These are phyloP conservation scores for Wallemia ichthyophaga DNA, from an alignment of 1,284 basidiomycete genomes.

Conservation along the genomic window DNA sequence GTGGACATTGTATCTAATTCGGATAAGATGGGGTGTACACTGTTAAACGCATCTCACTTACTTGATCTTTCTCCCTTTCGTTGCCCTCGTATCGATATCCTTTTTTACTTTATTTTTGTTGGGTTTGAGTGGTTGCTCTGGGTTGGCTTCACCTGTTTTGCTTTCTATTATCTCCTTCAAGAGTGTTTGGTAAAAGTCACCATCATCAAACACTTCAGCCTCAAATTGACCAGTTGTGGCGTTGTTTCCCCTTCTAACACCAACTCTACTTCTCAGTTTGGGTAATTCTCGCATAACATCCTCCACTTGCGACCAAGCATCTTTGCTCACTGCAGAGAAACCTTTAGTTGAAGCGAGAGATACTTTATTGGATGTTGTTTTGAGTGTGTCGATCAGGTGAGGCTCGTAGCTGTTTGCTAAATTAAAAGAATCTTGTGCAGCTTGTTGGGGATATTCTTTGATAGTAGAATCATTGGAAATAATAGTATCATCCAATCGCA, in stretches of 20 bases:
- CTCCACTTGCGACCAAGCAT: not conserved
- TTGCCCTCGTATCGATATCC: constrained; percentile 68
- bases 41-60: constrained; percentile 14
- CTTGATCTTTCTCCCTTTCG: constrained; percentile 63
- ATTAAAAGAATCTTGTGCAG: too few relatives aligned
- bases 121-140: constrained; percentile 24
- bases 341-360: not conserved
- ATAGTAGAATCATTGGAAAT: too few relatives aligned
- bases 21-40: constrained; percentile 1
- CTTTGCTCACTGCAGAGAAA: not conserved
- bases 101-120: constrained; percentile 35
- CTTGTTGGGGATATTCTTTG: too few relatives aligned
- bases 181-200: constrained; percentile 66
- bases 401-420: not conserved
- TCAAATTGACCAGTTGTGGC: not conserved
- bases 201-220: constrained; percentile 43
- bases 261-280: not conserved
- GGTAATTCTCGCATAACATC: not conserved
- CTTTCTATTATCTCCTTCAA: constrained; percentile 56
- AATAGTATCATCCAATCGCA: not conserved
- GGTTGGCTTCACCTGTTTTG: constrained; percentile 11
- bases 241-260: not conserved
- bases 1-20: constrained; percentile 50
- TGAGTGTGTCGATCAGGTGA: not conserved
- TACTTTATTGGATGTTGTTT: not conserved